Evolutionary conservation across 148 eudicot genomes (phyloP), one percentile per base, ranked within the genome.

Genomic region (Arctostaphylos glauca): DNA sequence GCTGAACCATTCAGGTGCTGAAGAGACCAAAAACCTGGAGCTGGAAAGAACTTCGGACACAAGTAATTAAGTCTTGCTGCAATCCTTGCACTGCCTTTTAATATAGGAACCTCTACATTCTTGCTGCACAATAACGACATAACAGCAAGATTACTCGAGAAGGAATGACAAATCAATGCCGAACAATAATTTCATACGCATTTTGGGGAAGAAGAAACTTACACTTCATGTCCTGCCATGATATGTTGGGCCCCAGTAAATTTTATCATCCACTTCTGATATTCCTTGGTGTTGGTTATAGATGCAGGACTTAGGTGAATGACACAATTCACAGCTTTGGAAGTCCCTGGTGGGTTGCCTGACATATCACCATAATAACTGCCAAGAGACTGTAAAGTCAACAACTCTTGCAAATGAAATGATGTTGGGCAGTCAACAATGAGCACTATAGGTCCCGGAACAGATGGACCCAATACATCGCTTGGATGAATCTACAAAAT

Each of bases 141-240:
- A 80, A 84, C n/a, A 18, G 50, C 21, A 74, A 5, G 43, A 74
- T 62, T 44, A 59, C 46, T 74, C 41, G 44, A 80, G 31, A 8
- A 80, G 44, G 49, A 60, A 53, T 67, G 56, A 62, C 58, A 3
- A 49, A 78, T n/a, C 50, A 66, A 49, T 3, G 16, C 81, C 59
- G 78, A 72, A 79, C 23, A 64, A 64, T 49, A 44, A 21, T 23
- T 74, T 60, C 15, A 60, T 9, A 62, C 3, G 3, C 58, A 38
- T 72, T 19, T 46, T 25, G 75, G 78, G 59, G 47, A 62, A 15
- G 68, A 25, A 56, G 59, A 70, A 86, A 88, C 94, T 79, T 77
- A 94, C 98, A 86, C 74, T 89, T 93, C 92, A 92, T 96, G 98
- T 80, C 99, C 99, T 79, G 99, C 95, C 95, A 94, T 88, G 70